Conservation (phyloP, 306 rosid genomes). For the Fagus sylvatica region DNA sequence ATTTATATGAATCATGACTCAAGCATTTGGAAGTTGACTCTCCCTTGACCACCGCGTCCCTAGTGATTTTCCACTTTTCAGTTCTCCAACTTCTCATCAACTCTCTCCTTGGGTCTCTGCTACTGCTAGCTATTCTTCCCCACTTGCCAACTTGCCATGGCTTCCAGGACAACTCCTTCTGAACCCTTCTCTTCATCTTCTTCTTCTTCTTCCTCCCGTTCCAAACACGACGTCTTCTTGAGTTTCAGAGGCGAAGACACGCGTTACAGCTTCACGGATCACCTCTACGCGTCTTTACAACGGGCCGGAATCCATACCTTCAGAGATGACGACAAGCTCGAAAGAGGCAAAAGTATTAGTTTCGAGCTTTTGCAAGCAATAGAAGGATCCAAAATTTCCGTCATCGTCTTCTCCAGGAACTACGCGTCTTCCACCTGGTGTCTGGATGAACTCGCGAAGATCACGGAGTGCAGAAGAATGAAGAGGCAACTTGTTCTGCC, state of each 20-base stretch:
- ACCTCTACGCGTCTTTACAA: not conserved
- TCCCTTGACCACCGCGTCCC: no score
- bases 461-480: not conserved
- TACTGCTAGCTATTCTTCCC: no score
- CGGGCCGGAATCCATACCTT: not conserved
- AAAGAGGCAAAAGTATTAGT: not conserved
- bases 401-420: not conserved
- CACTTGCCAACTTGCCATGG: no score
- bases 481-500: not conserved
- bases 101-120: no score
- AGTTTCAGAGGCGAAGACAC: slow-evolving; percentile 22
- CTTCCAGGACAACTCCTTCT: no score
- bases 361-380: not conserved
- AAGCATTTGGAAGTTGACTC: no score
- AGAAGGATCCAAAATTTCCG: not conserved
- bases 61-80: no score
- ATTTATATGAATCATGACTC: no score
- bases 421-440: slow-evolving; percentile 10
- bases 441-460: slow-evolving; percentile 11
- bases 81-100: no score
- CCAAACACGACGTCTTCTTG: not conserved
- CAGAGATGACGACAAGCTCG: not conserved
- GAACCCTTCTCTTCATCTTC: not conserved
- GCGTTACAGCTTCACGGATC: not conserved
- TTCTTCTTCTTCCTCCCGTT: not conserved